Base-by-base conservation (phyloP, 2,329 filamentous ascomycete species). In the Bipolaris oryzae region DNA sequence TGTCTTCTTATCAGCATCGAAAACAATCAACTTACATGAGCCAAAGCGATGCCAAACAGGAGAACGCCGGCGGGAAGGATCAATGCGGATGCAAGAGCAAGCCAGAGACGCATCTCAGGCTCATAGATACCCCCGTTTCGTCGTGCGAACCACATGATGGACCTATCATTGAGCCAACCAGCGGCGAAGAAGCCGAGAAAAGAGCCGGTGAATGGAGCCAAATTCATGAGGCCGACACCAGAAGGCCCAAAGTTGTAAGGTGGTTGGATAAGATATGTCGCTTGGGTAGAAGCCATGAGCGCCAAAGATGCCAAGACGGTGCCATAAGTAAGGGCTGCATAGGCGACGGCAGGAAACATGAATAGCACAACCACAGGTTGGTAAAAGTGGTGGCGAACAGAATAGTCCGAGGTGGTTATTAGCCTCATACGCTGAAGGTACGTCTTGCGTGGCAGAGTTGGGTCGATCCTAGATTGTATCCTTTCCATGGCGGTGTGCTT, bases 51-150 rank as follows among this genome's bases (percentile, higher is more conserved):
- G 16, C 77, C 79, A 57, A 77, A 81, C 70, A 78, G 64, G 56
- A 81, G 70, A 50, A 79, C 48, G 41, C 75, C 68, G 50, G 60
- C 57, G 49, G 74, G 69, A 58, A 77, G 43, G 62, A 75, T 51
- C 50, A 69, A 47, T 43, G 74, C 57, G 41, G 76, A 64, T 37
- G 68, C 64, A 45, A 77, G 61, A 51, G 74, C 69, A 28, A 78
- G 55, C 74, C 75, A 79, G 5, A 82, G 71, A 5, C 79, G 71
- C 69, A 78, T 78, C 55, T 82, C 79, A 0, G 79, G 80, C 44
- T 82, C 79, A 50, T 76, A 78, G 5, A 79, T 70, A 1, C 79
- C 79, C 1, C 65, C 62, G 44, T 78, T 78, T 7, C 74, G 63
- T 23, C 67, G 69, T 0, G 78, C 68, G 1, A 79, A 58, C 1